A percentile compares a stretch with the other conserved stretches of the same genome.
These are phyloP conservation scores for Paxillus ammoniavirescens DNA, from an alignment of 768 basidiomycete species.

Conservation along the genomic window DNA sequence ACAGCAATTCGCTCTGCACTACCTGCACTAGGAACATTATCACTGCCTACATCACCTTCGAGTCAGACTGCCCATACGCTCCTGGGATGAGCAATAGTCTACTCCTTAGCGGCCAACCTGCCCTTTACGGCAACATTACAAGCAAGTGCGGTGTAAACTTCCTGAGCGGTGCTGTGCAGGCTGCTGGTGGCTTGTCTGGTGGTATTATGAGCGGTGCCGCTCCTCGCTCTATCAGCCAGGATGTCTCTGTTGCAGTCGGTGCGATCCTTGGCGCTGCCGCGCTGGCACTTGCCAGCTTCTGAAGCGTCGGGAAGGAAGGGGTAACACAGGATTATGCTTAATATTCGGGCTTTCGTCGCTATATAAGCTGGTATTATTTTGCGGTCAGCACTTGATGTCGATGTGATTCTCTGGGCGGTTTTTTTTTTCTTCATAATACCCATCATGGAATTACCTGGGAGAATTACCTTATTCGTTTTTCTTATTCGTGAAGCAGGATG, in stretches of 20 bases:
- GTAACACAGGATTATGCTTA: conserved; percentile 15
- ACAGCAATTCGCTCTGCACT: conserved; percentile 64
- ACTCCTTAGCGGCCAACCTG: conserved; percentile 63
- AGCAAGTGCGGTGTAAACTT: conserved; percentile 70
- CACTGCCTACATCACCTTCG: conserved; percentile 73
- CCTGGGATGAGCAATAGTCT: conserved; percentile 66
- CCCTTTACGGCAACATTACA: conserved; percentile 62
- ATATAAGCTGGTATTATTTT: conserved; percentile 21
- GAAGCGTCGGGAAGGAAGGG: neutral
- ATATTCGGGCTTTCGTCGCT: conserved; percentile 17
- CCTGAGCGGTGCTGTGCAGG: conserved; percentile 63
- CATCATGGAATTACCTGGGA: conserved; percentile 3
- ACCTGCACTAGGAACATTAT: conserved; percentile 79
- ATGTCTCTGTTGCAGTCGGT: conserved; percentile 28
- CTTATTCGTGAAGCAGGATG: neutral
- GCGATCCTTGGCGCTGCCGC: conserved; percentile 34
- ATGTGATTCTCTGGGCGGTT: conserved; percentile 8
- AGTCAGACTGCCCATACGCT: conserved; percentile 69
- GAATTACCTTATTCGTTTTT: neutral
- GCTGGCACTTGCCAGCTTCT: conserved; percentile 30
- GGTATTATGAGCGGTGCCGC: conserved; percentile 34
- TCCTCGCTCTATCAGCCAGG: conserved; percentile 21
- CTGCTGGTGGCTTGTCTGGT: conserved; percentile 57
- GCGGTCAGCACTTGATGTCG: conserved; percentile 9
- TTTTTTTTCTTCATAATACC: conserved; percentile 22